Evolutionary conservation across 192 early-diverging fungal species (phyloP), one percentile per base, ranked within the genome.

Genomic region (Chytriomyces sp.): DNA sequence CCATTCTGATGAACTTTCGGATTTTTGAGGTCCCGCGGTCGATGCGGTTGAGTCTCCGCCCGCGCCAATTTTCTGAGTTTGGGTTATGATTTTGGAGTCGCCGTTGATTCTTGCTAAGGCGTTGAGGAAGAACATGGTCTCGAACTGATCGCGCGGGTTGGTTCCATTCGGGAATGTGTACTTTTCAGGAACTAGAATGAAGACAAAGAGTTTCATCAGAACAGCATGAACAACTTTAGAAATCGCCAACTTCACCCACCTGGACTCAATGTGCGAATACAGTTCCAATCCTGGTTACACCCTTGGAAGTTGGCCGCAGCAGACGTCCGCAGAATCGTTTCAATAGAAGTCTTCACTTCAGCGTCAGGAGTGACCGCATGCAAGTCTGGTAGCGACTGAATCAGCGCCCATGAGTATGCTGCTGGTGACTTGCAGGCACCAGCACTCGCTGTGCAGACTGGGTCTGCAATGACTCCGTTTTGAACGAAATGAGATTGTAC

Each of bases 121-220:
- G 44, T 67, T 77, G 5, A 77, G 47, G 11, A 77, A 8, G 28
- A 18, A 26, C 46, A 77, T 47, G 3, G 76, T 69, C 50, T 77
- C 76, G 23, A 77, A 61, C 67, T 77, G 76, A 20, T 50, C 76
- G 7, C 76, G 16, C 5, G 67, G 66, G 43, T 77, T 77, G 4
- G 76, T 69, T n/a, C 76, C 76, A 3, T 77, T 69, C 6, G 66
- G 49, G n/a, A 69, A 61, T 50, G 76, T 77, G 67, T 69, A 77
- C 57, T 67, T 18, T 11, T 11, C 20, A 16, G 50, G 50, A 61
- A 60, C 74, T 35, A 35, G 35, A 35, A 35, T 35, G 35, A 4
- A 35, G 2, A 2, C 35, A 35, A 35, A 4, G 3, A 35, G 35
- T 35, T 4, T 35, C 35, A 35, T 35, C 35, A 35, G 35, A 1